Base-by-base conservation (phyloP, 306 rosid species). In the Malus sieversii region DNA sequence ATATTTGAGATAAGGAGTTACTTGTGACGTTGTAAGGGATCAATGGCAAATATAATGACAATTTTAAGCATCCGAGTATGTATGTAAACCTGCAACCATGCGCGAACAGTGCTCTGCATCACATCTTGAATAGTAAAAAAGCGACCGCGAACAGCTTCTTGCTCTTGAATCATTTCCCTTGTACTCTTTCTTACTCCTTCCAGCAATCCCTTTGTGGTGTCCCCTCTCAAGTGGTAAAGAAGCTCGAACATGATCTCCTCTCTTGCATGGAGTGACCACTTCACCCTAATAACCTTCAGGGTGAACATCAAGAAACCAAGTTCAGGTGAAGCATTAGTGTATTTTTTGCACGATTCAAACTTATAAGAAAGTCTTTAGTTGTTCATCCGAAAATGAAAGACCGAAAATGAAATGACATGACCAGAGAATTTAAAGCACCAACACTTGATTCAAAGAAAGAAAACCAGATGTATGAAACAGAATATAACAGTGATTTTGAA, bases 181-280 rank as follows among this genome's bases (percentile, higher is more conserved):
- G 91, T 83, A 76, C 86, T 79, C 79, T 75, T 85, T 76, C 72
- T 87, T 12, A 89, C 73, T 79, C 75, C 79, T 70, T 89, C 92
- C 66, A 91, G 77, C 80, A 87, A 68, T 61, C 69, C 46, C 71
- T 81, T 83, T 23, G 90, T 73, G 55, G 82, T 85, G 51, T 62
- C 75, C 69, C 97, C 97, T 75, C 79, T 86, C 30, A 87, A 61
- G 79, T 86, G 92, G 45, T 85, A 90, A 84, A 89, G 92, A 86
- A 91, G 91, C 82, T 89, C 92, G 68, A 86, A 87, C 70, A 84
- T 76, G 52, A 89, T 91, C 78, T 89, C 94, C 35, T 87, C 87
- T 66, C 94, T 83, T 38, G 97, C 92, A 83, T 89, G 92, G 70
- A 89, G 89, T 9, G 91, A 86, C 97, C 97, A 89, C 75, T 91